A percentile compares a stretch with the other conserved stretches of the same genome.
phyloP scores from a whole-genome alignment of 2,329 filamentous ascomycete species.

The Macroventuria anomochaeta region DNA sequence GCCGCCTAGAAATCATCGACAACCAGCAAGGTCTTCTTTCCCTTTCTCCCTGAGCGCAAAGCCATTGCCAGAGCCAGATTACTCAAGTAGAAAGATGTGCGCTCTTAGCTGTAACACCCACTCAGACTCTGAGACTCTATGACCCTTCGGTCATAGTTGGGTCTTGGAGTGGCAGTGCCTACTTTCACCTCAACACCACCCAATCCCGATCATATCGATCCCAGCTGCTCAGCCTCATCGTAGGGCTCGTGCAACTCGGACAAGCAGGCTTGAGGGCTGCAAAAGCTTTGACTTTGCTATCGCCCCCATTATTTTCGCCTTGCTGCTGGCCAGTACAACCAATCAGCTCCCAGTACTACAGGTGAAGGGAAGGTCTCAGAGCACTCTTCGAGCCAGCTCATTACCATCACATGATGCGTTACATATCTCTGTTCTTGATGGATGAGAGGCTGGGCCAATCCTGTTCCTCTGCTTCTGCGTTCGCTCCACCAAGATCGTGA shows the following conservation, averaged over 20 bases:
- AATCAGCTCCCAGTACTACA: neutral
- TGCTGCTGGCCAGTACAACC: neutral
- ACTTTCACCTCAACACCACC: no score
- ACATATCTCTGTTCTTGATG: neutral
- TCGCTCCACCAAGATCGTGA: neutral
- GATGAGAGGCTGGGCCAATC: slow-evolving; percentile 10
- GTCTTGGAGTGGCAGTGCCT: neutral
- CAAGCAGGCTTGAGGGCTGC: no score
- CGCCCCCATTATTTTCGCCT: neutral
- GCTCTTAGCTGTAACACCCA: no score
- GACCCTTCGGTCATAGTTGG: no score
- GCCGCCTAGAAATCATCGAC: no score
- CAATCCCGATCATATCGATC: no score
- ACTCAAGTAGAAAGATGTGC: no score
- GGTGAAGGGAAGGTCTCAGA: neutral
- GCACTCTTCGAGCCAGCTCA: neutral
- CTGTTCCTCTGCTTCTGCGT: neutral
- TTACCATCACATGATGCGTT: neutral
- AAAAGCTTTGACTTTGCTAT: neutral
- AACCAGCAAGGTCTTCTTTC: no score
- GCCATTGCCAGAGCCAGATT: no score
- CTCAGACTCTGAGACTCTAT: no score
- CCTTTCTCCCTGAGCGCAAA: no score
- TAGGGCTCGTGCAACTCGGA: neutral
- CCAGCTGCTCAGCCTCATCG: neutral